Base-by-base conservation (phyloP, 768 basidiomycete species). In the Tephrocybe sp. region DNA sequence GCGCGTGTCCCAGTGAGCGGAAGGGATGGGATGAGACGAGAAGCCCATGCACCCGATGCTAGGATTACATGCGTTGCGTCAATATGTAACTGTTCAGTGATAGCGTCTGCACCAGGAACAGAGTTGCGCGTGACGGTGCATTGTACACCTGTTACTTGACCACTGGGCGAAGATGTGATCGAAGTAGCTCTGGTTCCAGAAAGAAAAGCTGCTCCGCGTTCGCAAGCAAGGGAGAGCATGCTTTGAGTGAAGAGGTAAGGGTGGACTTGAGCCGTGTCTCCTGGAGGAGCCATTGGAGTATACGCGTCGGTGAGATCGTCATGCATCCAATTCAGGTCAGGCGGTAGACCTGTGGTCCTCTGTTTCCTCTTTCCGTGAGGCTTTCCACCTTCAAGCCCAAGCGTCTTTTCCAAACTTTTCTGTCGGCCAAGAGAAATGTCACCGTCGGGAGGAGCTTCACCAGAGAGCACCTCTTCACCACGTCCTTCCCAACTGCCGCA, bases 11-110 rank as follows among this genome's bases (percentile, higher is more conserved):
- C 76, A n/a, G 69, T 59, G 56, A 89, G 75, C 13, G 84, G 83
- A 23, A 88, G 72, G 16, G 66, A 53, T 8, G 77, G 70, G 25
- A 86, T 44, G 49, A 94, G 62, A 8, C 61, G 60, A 7, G 88
- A 74, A 0, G 90, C 88, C 92, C 93, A 97, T 13, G 90, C 87
- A 21, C 93, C 93, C n/a, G 88, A 88, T 33, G 84, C 78, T 42
- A 97, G 64, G 33, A 95, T 71, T 53, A 93, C 79, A 47, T 85
- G 75, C 9, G 86, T 85, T 13, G 86, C 84, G 0, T 73, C 64
- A 15, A 86, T 59, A 33, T n/a, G 65, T 6, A 45, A 39, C 65
- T 49, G 62, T 63, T 5, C 53, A 56, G 21, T 59, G 54, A 42
- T 55, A n/a, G n/a, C 50, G 13, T 64, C 61, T 11, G 56, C 62